Base-by-base conservation (phyloP, 2,329 filamentous ascomycete species). In the Beauveria medogensis region DNA sequence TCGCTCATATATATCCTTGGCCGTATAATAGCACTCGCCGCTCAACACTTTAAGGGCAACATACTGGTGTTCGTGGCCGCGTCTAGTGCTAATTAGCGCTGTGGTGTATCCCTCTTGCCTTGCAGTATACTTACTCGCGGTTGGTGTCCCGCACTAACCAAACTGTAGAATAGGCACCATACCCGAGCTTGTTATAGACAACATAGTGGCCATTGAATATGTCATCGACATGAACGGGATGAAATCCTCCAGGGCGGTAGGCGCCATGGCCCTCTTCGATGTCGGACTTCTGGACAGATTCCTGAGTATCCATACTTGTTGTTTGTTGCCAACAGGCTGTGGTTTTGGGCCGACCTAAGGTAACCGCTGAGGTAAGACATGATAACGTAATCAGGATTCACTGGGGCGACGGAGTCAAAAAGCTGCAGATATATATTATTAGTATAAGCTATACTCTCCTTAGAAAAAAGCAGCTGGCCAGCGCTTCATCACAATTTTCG, bases 21-120 rank as follows among this genome's bases (percentile, higher is more conserved):
- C 56, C 12, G 55, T 54, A 18, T 50, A 54, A 24, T 64, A 67
- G 30, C 59, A 62, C 12, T 63, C 59, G 2, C 66, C 63, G 12
- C 63, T 65, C 3, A 71, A 62, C 6, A 71, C 66, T 54, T 72
- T 72, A 4, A 72, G 50, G 0, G 69, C 71, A 12, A 65, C 62
- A 40, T 67, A 65, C 47, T 57, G 14, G 20, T 57, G 55, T 50
- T 57, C 20, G 24, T 57, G 55, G 20, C 30, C 55, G 55, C 30
- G 5, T 50, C 54, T 57, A 41, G 12, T 24, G 30, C 20, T 0
- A 28, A 41, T 57, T 57, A 57, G 44, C 40, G 10, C 20, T 28
- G 5, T 16, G 5, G n/a, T 7, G 6, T 5, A 14, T 61, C 51
- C 2, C 34, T 37, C 34, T 54, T 24, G 16, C 24, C 55, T 16